These are phyloP conservation scores for Colletotrichum sidae DNA, from an alignment of 2,329 filamentous ascomycete genomes.

Conservation along the genomic window DNA sequence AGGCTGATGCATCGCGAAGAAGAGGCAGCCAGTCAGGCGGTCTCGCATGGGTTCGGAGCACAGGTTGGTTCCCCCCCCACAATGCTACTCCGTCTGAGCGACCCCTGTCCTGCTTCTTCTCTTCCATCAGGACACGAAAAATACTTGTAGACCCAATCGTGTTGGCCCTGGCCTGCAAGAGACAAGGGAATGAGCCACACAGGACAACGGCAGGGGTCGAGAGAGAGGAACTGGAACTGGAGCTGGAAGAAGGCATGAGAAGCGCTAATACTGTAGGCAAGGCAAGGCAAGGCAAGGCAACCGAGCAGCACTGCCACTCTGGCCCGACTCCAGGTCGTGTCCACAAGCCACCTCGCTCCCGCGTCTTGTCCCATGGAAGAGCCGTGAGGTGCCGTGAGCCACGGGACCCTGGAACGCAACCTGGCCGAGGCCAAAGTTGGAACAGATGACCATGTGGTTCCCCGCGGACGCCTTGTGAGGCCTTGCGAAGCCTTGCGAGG, in stretches of 20 bases:
- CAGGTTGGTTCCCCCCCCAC: not conserved
- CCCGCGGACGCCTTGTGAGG: conserved; percentile 24
- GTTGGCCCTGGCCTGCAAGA: conserved; percentile 8
- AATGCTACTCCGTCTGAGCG: conserved; percentile 17
- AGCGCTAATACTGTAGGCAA: conserved; percentile 8
- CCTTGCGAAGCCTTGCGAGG: conserved; percentile 17
- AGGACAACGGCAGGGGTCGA: conserved; percentile 1
- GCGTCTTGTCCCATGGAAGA: too few species aligned
- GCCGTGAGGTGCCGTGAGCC: too few species aligned
- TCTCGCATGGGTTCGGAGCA: not conserved
- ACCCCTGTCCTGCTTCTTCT: conserved; percentile 19
- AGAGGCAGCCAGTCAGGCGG: conserved; percentile 35
- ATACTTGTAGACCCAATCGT: conserved; percentile 1
- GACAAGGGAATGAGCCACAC: too few species aligned
- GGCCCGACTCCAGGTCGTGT: not conserved
- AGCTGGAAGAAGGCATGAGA: not conserved
- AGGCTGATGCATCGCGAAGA: conserved; percentile 25
- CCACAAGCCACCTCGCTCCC: conserved; percentile 3
- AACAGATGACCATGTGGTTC: not conserved
- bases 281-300: conserved; percentile 4
- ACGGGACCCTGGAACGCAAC: too few species aligned
- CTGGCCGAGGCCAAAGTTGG: too few species aligned
- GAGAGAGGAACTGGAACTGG: not conserved
- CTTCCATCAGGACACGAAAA: conserved; percentile 10
- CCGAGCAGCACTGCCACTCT: conserved; percentile 29